Percentiles rank a stretch among this genome's conserved stretches.
Evolutionary conservation across 1,284 basidiomycete genomes (phyloP).

Genomic region (Laetiporus sulphureus): DNA sequence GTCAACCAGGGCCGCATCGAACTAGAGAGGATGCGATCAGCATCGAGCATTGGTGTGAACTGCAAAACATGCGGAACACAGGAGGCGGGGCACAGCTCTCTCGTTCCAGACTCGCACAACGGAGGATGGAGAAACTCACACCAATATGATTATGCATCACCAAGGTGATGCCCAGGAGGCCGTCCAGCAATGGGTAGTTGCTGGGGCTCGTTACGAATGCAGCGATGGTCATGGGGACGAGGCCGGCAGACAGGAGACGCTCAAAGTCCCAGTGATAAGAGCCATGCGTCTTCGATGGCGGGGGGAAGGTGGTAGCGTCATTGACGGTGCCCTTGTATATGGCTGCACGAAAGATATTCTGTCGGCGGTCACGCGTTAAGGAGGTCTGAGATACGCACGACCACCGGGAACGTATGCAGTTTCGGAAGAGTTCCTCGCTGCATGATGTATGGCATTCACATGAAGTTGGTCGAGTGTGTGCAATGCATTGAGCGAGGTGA

Average conservation of each 20-base stretch:
- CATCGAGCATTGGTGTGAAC: neutral
- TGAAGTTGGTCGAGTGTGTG: too few species aligned
- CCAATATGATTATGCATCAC: conserved; percentile 96
- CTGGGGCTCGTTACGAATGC: conserved; percentile 70
- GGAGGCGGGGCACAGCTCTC: too few species aligned
- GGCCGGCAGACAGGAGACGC: conserved; percentile 79
- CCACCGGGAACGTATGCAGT: conserved; percentile 58
- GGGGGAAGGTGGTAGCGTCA: conserved; percentile 88
- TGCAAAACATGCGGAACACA: neutral
- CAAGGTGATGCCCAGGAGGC: conserved; percentile 78
- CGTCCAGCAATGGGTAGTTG: conserved; percentile 82
- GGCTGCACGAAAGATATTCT: conserved; percentile 40
- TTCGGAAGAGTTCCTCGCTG: conserved; percentile 23
- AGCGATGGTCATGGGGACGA: conserved; percentile 84
- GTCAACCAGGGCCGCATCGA: conserved; percentile 74
- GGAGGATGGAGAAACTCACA: conserved; percentile 48
- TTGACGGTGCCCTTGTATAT: conserved; percentile 94
- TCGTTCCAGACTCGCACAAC: too few species aligned
- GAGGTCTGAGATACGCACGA: conserved; percentile 41
- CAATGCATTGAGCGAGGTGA: too few species aligned
- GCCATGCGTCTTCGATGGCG: conserved; percentile 77
- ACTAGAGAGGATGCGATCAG: conserved; percentile 34
- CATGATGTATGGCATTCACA: too few species aligned
- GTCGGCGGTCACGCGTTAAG: conserved; percentile 2
- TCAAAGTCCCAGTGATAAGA: conserved; percentile 99